phyloP scores from a whole-genome alignment of 257 asterid genomes.

The Penstemon newberryi region DNA sequence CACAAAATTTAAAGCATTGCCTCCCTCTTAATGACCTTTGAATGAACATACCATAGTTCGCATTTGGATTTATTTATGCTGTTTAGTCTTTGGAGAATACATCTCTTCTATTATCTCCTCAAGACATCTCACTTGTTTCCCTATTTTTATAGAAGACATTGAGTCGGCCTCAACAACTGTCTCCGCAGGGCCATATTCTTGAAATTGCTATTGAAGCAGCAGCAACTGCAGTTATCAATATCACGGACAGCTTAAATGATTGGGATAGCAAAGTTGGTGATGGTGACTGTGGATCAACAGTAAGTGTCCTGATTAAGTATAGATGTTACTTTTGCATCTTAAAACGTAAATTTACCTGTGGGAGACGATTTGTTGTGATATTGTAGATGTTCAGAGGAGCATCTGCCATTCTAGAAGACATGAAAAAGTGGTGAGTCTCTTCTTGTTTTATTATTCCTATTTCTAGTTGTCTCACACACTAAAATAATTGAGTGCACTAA shows the following conservation, averaged over 20 bases:
- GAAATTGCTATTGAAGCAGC: conserved; percentile 95
- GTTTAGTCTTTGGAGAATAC: conserved; percentile 4
- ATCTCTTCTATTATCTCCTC: conserved; percentile 13
- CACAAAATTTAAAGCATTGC: background rate
- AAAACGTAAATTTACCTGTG: conserved; percentile 20
- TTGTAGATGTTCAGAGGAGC: conserved; percentile 90
- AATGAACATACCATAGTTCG: conserved; percentile 22
- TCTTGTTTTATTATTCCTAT: conserved; percentile 24
- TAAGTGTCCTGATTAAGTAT: conserved; percentile 40
- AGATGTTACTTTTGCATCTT: conserved; percentile 11
- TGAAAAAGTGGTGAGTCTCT: conserved; percentile 65
- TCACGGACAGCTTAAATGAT: conserved; percentile 76
- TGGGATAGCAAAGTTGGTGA: conserved; percentile 98
- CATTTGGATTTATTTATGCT: conserved; percentile 27
- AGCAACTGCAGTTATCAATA: conserved; percentile 60
- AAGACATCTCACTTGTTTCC: conserved; percentile 28
- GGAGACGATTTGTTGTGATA: conserved; percentile 27
- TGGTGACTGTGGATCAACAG: conserved; percentile 99
- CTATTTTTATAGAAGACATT: conserved; percentile 46
- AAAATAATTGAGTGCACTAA: conserved; percentile 6
- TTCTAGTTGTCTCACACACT: background rate
- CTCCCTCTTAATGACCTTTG: conserved; percentile 4
- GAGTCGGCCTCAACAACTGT: conserved; percentile 67
- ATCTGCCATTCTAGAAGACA: conserved; percentile 82
- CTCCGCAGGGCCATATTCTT: conserved; percentile 60